Conservation (phyloP, 176 grass and related monocot species). For the Ensete glaucum region DNA sequence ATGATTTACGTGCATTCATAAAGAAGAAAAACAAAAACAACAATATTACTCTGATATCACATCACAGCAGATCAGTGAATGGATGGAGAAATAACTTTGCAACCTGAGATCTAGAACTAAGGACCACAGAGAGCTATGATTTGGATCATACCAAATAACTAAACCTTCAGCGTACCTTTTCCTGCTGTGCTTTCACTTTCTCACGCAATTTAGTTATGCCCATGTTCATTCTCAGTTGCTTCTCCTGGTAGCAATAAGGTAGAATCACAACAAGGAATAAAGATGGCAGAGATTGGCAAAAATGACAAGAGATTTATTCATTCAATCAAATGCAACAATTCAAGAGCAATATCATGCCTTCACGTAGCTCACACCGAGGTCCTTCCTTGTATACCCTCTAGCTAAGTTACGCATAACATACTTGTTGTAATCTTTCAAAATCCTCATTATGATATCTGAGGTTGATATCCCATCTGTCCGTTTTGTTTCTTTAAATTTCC, state of each 20-base stretch:
- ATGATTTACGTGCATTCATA: not conserved
- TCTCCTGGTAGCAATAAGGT: slow-evolving; percentile 47
- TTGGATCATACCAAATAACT: not conserved
- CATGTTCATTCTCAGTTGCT: slow-evolving; percentile 95
- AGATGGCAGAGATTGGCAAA: not conserved
- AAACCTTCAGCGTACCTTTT: slow-evolving; percentile 50
- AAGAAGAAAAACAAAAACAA: not conserved
- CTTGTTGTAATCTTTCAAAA: slow-evolving; percentile 94
- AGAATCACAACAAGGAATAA: slow-evolving; percentile 10
- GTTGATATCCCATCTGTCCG: slow-evolving; percentile 84
- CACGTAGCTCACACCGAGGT: slow-evolving; percentile 94
- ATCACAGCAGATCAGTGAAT: not conserved
- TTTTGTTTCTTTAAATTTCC: slow-evolving; percentile 98
- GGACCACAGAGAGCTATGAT: not conserved
- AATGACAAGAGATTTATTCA: not conserved
- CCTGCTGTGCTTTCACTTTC: slow-evolving; percentile 81
- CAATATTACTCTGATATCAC: not conserved
- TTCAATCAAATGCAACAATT: not conserved
- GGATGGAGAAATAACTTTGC: not conserved
- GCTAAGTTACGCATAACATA: slow-evolving; percentile 97
- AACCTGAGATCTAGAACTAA: not conserved
- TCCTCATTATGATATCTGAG: slow-evolving; percentile 98
- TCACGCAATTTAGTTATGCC: slow-evolving; percentile 83
- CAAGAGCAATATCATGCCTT: slow-evolving; percentile 38
- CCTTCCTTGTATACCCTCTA: slow-evolving; percentile 86